Evolutionary conservation across 768 basidiomycete genomes (phyloP), one percentile per base, ranked within the genome.

Genomic region (Clitopilus hobsonii): DNA sequence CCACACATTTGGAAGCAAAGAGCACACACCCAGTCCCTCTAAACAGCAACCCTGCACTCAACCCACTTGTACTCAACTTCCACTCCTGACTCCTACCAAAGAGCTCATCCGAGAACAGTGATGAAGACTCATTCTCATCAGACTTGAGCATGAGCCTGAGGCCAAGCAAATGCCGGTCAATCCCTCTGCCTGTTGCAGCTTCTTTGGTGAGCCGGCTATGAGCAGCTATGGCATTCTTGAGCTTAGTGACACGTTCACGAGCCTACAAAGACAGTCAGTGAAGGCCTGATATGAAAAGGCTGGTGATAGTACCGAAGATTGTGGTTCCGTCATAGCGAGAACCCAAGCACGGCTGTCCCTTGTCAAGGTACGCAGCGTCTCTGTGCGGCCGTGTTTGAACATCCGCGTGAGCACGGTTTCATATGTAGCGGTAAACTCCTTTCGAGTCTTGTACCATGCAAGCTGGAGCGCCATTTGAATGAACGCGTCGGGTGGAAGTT

Each of bases 381-480:
- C 95, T 1, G 94, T 97, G 16, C 95, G 82, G 14, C 93, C 95
- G 58, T 86, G 84, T 56, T 86, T 75, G 73, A 95, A 95, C 68
- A 89, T 79, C 23, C 93, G 82, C 1, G 95, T 96, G 27, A 95
- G 79, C 0, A 87, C 91, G 0, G 94, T 97, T 70, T 98, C 95
- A 67, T 98, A 97, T 6, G 91, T 93, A 1, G 95, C 91, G 3
- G 91, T 91, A 62, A 91, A 87, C 55, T 76, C 71, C 10, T 83
- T 84, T 47, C 85, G 88, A 20, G 85, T 83, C 65, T 81, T 82
- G 72, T 89, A 91, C 86, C 89, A 97, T 3, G 94, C 94, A 8
- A 97, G 80, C 65, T 98, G 95, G 18, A 97, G 76, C 0, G 85
- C 90, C 81, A 96, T 89, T 66, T 98, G 95, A 49, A 96, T 80